These are phyloP conservation scores for Ustilago trichophora DNA, from an alignment of 1,284 basidiomycete species.

Conservation along the genomic window DNA sequence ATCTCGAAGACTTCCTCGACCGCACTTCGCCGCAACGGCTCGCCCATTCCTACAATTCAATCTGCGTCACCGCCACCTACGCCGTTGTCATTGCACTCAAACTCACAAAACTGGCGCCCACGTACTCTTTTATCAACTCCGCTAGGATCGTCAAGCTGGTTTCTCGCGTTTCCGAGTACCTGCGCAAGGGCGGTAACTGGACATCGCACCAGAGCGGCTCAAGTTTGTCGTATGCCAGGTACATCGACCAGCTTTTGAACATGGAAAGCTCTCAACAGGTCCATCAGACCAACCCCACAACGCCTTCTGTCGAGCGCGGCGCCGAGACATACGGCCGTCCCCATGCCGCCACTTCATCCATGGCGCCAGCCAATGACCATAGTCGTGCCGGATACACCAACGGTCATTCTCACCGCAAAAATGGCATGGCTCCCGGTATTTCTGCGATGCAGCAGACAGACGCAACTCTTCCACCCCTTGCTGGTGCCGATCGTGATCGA, in stretches of 20 bases:
- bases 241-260: constrained; percentile 32
- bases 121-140: constrained; percentile 34
- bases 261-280: constrained; percentile 10
- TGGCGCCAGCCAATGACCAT: background rate
- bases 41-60: constrained; percentile 43
- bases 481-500: constrained; percentile 4
- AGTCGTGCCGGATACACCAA: background rate
- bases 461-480: background rate
- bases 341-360: background rate
- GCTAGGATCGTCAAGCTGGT: constrained; percentile 24
- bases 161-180: constrained; percentile 22
- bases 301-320: background rate
- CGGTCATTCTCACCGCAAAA: constrained; percentile 2
- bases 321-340: background rate
- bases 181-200: constrained; percentile 33
- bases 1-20: constrained; percentile 38
- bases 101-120: constrained; percentile 30
- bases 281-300: background rate
- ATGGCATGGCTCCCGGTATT: background rate
- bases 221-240: constrained; percentile 33
- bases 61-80: constrained; percentile 42
- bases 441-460: background rate
- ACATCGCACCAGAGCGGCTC: constrained; percentile 38
- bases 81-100: constrained; percentile 37
- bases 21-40: constrained; percentile 35